phyloP scores from a whole-genome alignment of 2,329 filamentous ascomycete genomes.

The Teratosphaeria nubilosa region DNA sequence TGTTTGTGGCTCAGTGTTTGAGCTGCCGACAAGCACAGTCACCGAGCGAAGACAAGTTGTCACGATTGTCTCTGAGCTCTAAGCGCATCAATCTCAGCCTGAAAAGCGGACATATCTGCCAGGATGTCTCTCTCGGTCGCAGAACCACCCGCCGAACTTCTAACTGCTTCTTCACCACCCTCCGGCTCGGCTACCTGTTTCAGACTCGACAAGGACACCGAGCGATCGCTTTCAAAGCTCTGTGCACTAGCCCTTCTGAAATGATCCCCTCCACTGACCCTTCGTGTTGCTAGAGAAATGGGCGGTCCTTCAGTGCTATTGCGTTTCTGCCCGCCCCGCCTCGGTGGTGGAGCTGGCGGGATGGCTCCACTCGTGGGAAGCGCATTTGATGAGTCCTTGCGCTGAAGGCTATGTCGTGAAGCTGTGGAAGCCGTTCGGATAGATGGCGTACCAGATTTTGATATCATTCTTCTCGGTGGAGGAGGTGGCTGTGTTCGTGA shows the following conservation, averaged over 20 bases:
- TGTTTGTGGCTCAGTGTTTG: too few species aligned
- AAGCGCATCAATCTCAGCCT: conserved; percentile 23
- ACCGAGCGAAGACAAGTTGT: background rate
- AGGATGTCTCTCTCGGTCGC: conserved; percentile 15
- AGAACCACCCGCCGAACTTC: background rate
- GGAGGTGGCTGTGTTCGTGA: conserved; percentile 14
- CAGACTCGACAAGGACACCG: conserved; percentile 11
- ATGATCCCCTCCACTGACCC: conserved; percentile 9
- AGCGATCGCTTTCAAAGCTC: conserved; percentile 16
- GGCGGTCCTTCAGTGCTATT: conserved; percentile 15
- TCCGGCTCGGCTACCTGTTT: conserved; percentile 9
- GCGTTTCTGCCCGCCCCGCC: conserved; percentile 13
- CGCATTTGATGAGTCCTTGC: conserved; percentile 8
- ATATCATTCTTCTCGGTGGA: conserved; percentile 17
- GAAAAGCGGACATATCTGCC: conserved; percentile 23
- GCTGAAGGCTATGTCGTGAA: conserved; percentile 10
- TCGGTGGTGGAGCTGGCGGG: conserved; percentile 22
- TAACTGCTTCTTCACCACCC: conserved; percentile 1
- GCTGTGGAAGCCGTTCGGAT: conserved; percentile 11
- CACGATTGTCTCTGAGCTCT: conserved; percentile 2
- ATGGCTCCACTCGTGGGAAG: conserved; percentile 4
- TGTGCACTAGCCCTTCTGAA: conserved; percentile 14
- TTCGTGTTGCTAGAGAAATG: conserved; percentile 4
- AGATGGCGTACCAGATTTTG: conserved; percentile 10
- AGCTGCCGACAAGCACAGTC: too few species aligned